Percentiles rank a stretch among this genome's conserved stretches.
Conservation (phyloP, 257 asterid genomes). For the Ophiorrhiza pumila region DNA sequence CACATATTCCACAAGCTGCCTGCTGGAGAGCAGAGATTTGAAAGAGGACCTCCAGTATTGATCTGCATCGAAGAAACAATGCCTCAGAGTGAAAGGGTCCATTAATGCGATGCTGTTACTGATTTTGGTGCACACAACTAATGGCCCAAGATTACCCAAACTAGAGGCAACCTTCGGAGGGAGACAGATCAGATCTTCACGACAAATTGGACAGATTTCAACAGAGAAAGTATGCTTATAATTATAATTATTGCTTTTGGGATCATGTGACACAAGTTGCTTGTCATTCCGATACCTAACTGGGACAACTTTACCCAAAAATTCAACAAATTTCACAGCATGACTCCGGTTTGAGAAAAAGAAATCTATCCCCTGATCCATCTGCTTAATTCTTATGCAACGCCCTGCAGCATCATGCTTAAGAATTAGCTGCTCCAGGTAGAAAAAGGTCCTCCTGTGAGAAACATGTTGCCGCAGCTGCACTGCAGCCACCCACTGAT, state of each 20-base stretch:
- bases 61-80: conserved; percentile 30
- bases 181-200: conserved; percentile 34
- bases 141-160: conserved; percentile 35
- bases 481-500: conserved; percentile 42
- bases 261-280: conserved; percentile 36
- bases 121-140: conserved; percentile 32
- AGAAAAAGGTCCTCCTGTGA: conserved; percentile 35
- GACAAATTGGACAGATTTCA: conserved; percentile 31
- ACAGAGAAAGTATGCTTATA: conserved; percentile 31
- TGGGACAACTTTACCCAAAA: conserved; percentile 31
- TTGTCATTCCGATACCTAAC: conserved; percentile 25
- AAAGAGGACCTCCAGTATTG: conserved; percentile 32
- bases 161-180: conserved; percentile 24
- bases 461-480: conserved; percentile 33
- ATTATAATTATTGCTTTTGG: conserved; percentile 30
- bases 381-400: conserved; percentile 33
- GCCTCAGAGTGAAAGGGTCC: conserved; percentile 32
- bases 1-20: conserved; percentile 33
- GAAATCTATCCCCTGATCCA: conserved; percentile 36
- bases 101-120: conserved; percentile 27
- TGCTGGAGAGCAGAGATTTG: conserved; percentile 27
- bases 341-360: conserved; percentile 31
- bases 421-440: conserved; percentile 33
- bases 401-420: conserved; percentile 34
- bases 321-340: conserved; percentile 32